Base-by-base conservation (phyloP, 495 filamentous ascomycete species). In the Chaetomidium leptoderma region DNA sequence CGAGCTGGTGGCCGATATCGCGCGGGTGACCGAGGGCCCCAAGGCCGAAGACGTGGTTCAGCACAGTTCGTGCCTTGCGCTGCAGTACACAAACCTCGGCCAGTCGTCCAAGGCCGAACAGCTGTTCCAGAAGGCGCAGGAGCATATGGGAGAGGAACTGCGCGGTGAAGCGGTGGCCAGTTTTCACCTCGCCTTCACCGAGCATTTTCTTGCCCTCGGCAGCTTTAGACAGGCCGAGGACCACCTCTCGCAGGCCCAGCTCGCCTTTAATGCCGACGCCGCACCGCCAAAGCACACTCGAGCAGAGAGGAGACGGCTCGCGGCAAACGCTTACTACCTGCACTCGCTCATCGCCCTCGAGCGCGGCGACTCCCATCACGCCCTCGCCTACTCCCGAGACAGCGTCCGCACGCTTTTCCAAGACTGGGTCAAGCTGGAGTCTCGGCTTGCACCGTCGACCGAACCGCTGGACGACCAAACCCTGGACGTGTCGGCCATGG, bases 11-110 rank as follows among this genome's bases (percentile, higher is more conserved):
- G 67, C 76, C 1, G 67, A 76, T 29, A 67, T 91, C 21, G 74
- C 79, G 7, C 79, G 80, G 27, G 74, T 87, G n/a, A 80, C 82
- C 47, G 66, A 72, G 10, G 69, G 81, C 19, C 63, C 73, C 11
- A 69, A 74, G 26, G 72, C 70, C 2, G 82, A 88, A 61, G 80
- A 81, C 17, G 67, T 85, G 11, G 75, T 91, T 8, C 62, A 76
- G 19, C 75, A 82, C 48, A 77, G 86, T 30, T 81, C 82, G 16
- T 72, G 72, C 0, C 73, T 95, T 1, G 88, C 84, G 2, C 60
- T 84, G 4, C 88, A 92, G 58, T 89, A 91, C 64, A 81, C 89
- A 49, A 81, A 80, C 19, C 81, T 92, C 53, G 93, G 93, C 26
- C 86, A 89, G 60, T 86, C 86, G 19, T 80, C 80, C 14, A 87